phyloP scores from a whole-genome alignment of 371 early-diverging fungal genomes.

The Lichtheimia corymbifera region DNA sequence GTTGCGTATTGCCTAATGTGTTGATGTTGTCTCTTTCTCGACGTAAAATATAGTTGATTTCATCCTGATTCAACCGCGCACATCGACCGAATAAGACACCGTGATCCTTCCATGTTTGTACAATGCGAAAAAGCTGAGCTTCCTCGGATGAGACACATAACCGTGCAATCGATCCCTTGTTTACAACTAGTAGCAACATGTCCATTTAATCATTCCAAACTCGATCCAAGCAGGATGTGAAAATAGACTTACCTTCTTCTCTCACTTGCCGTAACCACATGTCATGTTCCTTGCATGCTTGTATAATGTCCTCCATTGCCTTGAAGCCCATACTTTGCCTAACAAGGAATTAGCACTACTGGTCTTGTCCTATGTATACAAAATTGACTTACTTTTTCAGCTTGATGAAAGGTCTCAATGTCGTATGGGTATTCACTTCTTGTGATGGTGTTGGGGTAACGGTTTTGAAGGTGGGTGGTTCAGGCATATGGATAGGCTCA shows the following conservation, averaged over 20 bases:
- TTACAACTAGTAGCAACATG: not conserved
- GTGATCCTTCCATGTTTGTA: constrained; percentile 1
- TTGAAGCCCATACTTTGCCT: not conserved
- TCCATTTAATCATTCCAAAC: not conserved
- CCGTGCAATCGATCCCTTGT: not conserved
- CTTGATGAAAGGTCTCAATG: not conserved
- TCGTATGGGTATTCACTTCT: not conserved
- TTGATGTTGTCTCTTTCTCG: not conserved
- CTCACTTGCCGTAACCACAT: constrained; percentile 1
- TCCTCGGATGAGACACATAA: constrained; percentile 3
- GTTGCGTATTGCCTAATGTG: not conserved
- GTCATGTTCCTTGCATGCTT: not conserved
- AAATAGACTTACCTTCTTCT: constrained; percentile 5
- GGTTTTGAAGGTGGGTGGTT: not conserved
- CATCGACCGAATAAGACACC: constrained; percentile 3
- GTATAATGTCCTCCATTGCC: not conserved
- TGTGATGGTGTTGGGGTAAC: not conserved
- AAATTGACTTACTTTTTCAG: not conserved
- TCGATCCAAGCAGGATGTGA: not conserved
- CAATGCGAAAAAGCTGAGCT: constrained; percentile 2
- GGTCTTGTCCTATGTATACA: no score
- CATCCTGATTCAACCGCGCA: not conserved
- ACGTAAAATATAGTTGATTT: not conserved
- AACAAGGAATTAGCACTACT: not conserved
- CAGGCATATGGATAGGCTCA: not conserved